phyloP scores from a whole-genome alignment of 2,329 filamentous ascomycete species.

The Colletotrichum cordylinicola region DNA sequence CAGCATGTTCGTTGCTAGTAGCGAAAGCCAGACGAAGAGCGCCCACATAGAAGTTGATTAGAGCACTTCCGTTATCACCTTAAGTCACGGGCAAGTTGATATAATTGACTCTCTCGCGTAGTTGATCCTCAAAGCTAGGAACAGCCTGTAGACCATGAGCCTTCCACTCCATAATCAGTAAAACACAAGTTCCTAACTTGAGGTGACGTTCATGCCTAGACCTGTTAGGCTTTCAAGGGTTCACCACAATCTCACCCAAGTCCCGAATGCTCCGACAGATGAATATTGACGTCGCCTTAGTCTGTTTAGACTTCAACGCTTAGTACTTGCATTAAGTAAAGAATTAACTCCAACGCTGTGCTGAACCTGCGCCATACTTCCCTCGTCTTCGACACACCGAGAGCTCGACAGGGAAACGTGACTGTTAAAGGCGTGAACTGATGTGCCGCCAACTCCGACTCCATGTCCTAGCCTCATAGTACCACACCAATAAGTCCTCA shows the following conservation, averaged over 20 bases:
- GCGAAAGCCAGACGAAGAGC: not conserved
- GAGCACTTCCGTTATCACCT: not conserved
- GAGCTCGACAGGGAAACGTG: not conserved
- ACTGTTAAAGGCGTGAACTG: not conserved
- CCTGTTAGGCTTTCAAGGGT: not conserved
- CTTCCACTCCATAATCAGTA: fast-evolving
- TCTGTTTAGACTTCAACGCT: not conserved
- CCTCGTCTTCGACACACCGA: fast-evolving
- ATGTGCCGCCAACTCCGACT: not conserved
- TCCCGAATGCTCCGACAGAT: not conserved
- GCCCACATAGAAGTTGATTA: not conserved
- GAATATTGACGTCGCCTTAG: fast-evolving
- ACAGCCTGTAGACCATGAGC: fast-evolving
- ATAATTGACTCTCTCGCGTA: fast-evolving
- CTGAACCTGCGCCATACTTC: not conserved
- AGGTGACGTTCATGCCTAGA: not conserved
- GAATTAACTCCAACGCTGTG: not conserved
- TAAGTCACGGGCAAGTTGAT: not conserved
- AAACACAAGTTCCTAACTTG: not conserved
- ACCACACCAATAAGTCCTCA: not conserved
- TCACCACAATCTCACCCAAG: not conserved
- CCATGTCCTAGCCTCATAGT: not conserved
- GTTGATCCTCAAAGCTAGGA: fast-evolving
- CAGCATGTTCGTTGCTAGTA: not conserved
- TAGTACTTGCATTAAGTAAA: not conserved